Evolutionary conservation across 176 grass and related monocot species (phyloP).

Genomic region (Oryza brachyantha): DNA sequence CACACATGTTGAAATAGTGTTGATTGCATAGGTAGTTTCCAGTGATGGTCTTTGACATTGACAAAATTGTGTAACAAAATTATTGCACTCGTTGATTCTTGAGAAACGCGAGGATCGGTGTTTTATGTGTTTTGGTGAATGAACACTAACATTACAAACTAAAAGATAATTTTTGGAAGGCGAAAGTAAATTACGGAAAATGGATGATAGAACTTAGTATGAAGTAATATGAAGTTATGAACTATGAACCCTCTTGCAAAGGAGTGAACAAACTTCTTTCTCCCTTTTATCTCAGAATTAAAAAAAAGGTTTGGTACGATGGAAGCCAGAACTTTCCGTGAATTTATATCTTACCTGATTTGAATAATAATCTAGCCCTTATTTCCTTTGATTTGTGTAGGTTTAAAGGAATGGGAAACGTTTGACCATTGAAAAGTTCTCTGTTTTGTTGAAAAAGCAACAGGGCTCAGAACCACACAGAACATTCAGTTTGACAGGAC

Average conservation of each 20-base stretch:
- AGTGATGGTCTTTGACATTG: background rate
- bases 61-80: too few species aligned
- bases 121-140: background rate
- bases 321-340: background rate
- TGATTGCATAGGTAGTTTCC: background rate
- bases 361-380: constrained; percentile 3
- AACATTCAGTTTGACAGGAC: constrained; percentile 17
- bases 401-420: background rate
- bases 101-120: background rate
- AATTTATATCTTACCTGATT: constrained; percentile 10
- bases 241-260: background rate
- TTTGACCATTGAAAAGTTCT: constrained; percentile 22
- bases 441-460: constrained; percentile 8
- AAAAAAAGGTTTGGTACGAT: background rate
- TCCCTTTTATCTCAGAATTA: background rate
- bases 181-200: background rate
- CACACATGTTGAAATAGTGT: background rate
- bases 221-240: too few species aligned
- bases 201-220: background rate
- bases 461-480: background rate
- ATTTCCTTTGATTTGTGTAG: background rate
- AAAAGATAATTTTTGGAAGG: background rate
- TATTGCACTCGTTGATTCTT: background rate
- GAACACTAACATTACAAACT: background rate
- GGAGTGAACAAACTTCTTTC: background rate